Conservation (phyloP, 2,329 filamentous ascomycete genomes). For the Colletotrichum truncatum region DNA sequence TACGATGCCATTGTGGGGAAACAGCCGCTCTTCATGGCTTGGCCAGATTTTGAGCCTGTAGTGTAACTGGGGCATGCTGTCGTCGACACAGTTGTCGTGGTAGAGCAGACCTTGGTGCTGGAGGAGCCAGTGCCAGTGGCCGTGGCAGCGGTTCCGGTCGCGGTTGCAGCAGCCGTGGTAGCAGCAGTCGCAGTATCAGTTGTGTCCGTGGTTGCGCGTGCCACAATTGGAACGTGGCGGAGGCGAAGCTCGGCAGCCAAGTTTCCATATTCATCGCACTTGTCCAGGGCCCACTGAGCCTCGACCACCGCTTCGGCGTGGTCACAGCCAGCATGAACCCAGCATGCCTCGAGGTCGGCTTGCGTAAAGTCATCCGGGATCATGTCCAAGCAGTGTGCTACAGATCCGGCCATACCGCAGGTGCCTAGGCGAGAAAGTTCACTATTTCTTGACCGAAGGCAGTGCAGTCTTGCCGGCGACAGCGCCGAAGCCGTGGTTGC, state of each 20-base stretch:
- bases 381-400: slow-evolving; percentile 52
- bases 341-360: slow-evolving; percentile 48
- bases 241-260: slow-evolving; percentile 28
- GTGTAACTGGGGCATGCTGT: slow-evolving; percentile 49
- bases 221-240: slow-evolving; percentile 16
- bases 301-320: slow-evolving; percentile 39
- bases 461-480: slow-evolving; percentile 42
- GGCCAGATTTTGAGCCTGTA: slow-evolving; percentile 49
- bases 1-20: slow-evolving; percentile 43
- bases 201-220: slow-evolving; percentile 32
- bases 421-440: slow-evolving; percentile 50
- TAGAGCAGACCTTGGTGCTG: slow-evolving; percentile 35
- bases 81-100: slow-evolving; percentile 42
- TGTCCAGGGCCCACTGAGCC: slow-evolving; percentile 38
- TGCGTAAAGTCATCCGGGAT: slow-evolving; percentile 40
- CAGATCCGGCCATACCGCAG: slow-evolving; percentile 53
- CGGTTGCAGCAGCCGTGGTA: slow-evolving; percentile 3
- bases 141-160: slow-evolving; percentile 29
- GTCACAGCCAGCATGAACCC: slow-evolving; percentile 46
- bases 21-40: slow-evolving; percentile 47
- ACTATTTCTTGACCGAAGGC: slow-evolving; percentile 47
- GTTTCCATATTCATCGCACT: slow-evolving; percentile 38
- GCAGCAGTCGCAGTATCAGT: slow-evolving; percentile 29
- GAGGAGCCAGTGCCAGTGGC: slow-evolving; percentile 33
- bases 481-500: slow-evolving; percentile 42